Evolutionary conservation across 2,329 filamentous ascomycete genomes (phyloP).

Genomic region (Pseudocercospora vitis): DNA sequence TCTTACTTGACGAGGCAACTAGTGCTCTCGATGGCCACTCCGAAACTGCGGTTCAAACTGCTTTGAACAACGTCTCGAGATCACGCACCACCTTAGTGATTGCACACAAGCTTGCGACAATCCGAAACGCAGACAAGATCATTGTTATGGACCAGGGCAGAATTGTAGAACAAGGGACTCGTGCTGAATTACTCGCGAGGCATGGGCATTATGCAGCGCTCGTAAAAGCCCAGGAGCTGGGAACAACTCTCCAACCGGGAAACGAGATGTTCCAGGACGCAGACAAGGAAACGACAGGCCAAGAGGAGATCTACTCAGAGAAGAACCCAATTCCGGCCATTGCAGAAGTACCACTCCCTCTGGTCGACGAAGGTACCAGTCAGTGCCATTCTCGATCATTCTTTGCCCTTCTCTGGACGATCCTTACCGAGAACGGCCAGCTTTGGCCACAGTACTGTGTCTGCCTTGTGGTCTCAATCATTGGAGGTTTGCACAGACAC

Average conservation of each 20-base stretch:
- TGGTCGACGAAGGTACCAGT: background rate
- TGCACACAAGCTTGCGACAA: slow-evolving; percentile 47
- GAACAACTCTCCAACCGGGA: background rate
- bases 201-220: slow-evolving; percentile 14
- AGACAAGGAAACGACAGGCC: background rate
- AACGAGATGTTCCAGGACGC: background rate
- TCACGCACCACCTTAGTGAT: slow-evolving; percentile 44
- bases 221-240: slow-evolving; percentile 18
- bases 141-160: slow-evolving; percentile 43
- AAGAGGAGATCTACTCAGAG: background rate
- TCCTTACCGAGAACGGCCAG: background rate
- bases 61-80: slow-evolving; percentile 1
- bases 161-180: slow-evolving; percentile 42
- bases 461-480: background rate
- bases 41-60: background rate
- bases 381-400: slow-evolving; percentile 45
- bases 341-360: background rate
- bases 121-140: slow-evolving; percentile 45
- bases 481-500: too few relatives aligned
- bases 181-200: slow-evolving; percentile 27
- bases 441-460: background rate
- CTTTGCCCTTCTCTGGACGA: background rate
- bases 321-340: background rate
- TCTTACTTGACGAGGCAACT: slow-evolving; percentile 30
- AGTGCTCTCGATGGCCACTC: slow-evolving; percentile 3